Percentiles rank a stretch among this genome's conserved stretches.
Conservation (phyloP, 1,284 basidiomycete genomes). For the Malassezia japonica region DNA sequence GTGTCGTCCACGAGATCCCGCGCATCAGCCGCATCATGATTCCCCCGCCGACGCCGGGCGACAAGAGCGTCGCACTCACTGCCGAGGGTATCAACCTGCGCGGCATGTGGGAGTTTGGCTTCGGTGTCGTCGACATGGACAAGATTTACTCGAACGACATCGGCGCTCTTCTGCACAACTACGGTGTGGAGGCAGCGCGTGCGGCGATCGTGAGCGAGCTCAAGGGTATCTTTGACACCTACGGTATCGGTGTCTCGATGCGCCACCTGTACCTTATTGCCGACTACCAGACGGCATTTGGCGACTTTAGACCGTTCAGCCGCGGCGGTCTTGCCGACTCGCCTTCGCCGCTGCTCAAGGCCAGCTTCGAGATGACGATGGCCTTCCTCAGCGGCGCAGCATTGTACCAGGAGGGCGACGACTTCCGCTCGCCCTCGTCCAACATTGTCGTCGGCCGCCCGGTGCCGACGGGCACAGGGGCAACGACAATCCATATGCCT, state of each 20-base stretch:
- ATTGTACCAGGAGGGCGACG: slow-evolving; percentile 86
- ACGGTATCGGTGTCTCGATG: slow-evolving; percentile 90
- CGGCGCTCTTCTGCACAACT: slow-evolving; percentile 78
- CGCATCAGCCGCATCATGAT: slow-evolving; percentile 37
- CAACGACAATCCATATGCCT: slow-evolving; percentile 29
- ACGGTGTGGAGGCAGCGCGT: slow-evolving; percentile 55
- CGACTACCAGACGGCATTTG: slow-evolving; percentile 96
- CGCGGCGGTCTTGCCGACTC: slow-evolving; percentile 84
- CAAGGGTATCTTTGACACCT: slow-evolving; percentile 78
- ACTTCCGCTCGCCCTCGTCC: slow-evolving; percentile 74
- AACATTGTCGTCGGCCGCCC: slow-evolving; percentile 65
- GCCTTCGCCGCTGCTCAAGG: slow-evolving; percentile 86
- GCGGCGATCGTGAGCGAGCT: slow-evolving; percentile 60
- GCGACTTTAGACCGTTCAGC: slow-evolving; percentile 95
- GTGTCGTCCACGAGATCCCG: slow-evolving; percentile 45
- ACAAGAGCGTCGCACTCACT: slow-evolving; percentile 27
- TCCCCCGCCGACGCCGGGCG: slow-evolving; percentile 34
- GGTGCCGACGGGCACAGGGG: slow-evolving; percentile 37
- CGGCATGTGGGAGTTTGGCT: slow-evolving; percentile 80
- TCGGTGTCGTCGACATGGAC: slow-evolving; percentile 70
- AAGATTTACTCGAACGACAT: slow-evolving; percentile 90
- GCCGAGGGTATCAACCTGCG: slow-evolving; percentile 59
- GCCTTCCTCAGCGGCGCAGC: slow-evolving; percentile 89
- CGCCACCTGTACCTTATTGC: slow-evolving; percentile 94
- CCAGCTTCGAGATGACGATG: slow-evolving; percentile 95